Base-by-base conservation (phyloP, 257 asterid genomes). In the Lantana camara region DNA sequence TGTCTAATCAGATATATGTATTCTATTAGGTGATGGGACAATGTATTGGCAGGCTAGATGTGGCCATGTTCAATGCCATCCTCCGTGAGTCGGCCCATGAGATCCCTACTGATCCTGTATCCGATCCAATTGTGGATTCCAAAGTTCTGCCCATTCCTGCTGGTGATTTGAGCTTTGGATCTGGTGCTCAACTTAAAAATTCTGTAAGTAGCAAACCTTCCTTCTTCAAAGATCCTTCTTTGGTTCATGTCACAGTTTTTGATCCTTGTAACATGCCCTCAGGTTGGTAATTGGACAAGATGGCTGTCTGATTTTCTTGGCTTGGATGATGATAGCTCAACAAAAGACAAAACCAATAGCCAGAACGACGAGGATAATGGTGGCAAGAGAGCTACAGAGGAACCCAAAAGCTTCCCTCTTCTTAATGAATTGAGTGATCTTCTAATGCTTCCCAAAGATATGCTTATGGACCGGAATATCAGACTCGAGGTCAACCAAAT, bases 91-190 rank as follows among this genome's bases (percentile, higher is more conserved):
- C 99, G 1, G 97, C 81, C 14, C 95, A 87, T 34, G 95, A 94
- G 86, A 90, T 94, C 77, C 99, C 99, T 55, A 90, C 99, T 17
- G 97, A 94, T 84, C 99, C 99, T 45, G 85, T 90, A 49, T 94
- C 99, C 47, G 97, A 94, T 82, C 97, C 99, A 67, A 94, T 94
- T 69, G 89, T 94, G 67, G 97, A 94, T 73, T 70, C 95, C 68
- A 87, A 74, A 73, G 99, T 94, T 66, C 83, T 94, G 87, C 97
- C 99, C 46, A 86, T 94, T 57, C 97, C 97, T 60, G 97, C 97
- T 30, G 99, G 97, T 61, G 97, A 94, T 63, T 86, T 94, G 73
- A 84, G 97, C 79, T 94, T 94, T 50, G 97, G 99, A 12, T 90
- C 99, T 45, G 97, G 99, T 56, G 96, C 96, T 23, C 99, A 85